These are phyloP conservation scores for Leccinellum albellum DNA, from an alignment of 768 basidiomycete species.

Conservation along the genomic window DNA sequence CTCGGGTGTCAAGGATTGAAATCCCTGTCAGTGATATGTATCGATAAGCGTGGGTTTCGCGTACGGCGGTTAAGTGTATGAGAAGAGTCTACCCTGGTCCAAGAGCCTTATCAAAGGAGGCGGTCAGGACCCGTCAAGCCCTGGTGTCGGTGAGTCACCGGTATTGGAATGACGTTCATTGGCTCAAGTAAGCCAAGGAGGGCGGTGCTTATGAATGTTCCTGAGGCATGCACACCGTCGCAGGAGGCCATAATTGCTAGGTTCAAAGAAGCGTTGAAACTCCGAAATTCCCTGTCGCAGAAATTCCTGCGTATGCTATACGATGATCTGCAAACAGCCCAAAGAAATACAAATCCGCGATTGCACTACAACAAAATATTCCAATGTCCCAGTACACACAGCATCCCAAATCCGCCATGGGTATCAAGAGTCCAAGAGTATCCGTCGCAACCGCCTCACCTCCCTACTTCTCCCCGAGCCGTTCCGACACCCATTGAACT, in stretches of 20 bases:
- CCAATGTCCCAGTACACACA: slow-evolving; percentile 21
- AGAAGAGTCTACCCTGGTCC: background rate
- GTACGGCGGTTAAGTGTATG: background rate
- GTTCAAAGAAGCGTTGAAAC: slow-evolving; percentile 10
- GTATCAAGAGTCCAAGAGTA: slow-evolving; percentile 21
- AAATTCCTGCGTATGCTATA: slow-evolving; percentile 7
- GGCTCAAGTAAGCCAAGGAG: background rate
- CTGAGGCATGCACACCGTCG: slow-evolving; percentile 1
- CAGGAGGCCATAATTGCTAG: slow-evolving; percentile 18
- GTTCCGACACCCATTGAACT: slow-evolving; percentile 27
- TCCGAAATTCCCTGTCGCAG: slow-evolving; percentile 12
- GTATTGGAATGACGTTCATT: slow-evolving; percentile 12
- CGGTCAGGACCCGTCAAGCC: slow-evolving; percentile 1
- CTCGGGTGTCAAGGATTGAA: slow-evolving; percentile 6
- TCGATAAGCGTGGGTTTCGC: slow-evolving; percentile 13
- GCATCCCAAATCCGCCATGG: slow-evolving; percentile 13
- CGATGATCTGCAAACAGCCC: slow-evolving; percentile 14
- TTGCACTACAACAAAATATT: slow-evolving; percentile 3
- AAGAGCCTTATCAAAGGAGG: slow-evolving; percentile 8
- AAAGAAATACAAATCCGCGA: slow-evolving; percentile 24
- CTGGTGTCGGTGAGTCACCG: slow-evolving; percentile 17
- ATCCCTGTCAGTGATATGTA: background rate
- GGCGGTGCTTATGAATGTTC: slow-evolving; percentile 2
- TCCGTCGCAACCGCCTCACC: slow-evolving; percentile 4
- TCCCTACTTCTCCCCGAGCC: slow-evolving; percentile 24